Base-by-base conservation (phyloP, 495 filamentous ascomycete species). In the Aspergillus indologenus region DNA sequence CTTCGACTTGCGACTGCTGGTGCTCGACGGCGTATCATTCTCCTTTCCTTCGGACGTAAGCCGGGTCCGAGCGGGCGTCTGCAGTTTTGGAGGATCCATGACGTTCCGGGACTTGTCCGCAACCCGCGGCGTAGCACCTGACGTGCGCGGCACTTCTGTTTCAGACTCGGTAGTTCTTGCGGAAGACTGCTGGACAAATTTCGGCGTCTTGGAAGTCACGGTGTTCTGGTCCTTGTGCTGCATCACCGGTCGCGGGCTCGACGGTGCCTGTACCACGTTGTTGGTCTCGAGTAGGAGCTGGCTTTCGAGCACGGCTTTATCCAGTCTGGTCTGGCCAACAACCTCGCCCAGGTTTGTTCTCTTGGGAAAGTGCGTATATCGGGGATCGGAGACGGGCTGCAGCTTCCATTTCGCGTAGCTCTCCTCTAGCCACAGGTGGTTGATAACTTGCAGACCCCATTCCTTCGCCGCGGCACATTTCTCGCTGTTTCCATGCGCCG, bases 381-480 rank as follows among this genome's bases (percentile, higher is more conserved):
- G 84, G 0, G 79, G 76, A 57, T 89, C 81, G 1, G 87, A 83
- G 4, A 91, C 65, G 1, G 79, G 79, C 64, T 88, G 86, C 43
- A 85, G 70, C 65, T 88, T 76, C 79, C 91, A 96, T 66, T 86
- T 89, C 6, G 92, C 90, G 68, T 98, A 99, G 71, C 91, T 92
- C 63, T 99, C 95, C 69, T 99, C 94, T 47, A 99, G 81, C 94
- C 94, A 99, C 1, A 99, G 79, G 65, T 98, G 93, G 68, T 99
- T 99, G 56, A 95, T 79, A 60, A 95, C 87, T 45, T 93, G 72
- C 26, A 98, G 85, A 31, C 87, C 87, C 94, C 94, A 99, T 70
- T 98, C 95, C 63, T 81, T 83, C 0, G 94, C 94, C 0, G 94
- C 94, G 6, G 84, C 84, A 65, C 87, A 96, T 71, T 99, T 99